Conservation (phyloP, 768 basidiomycete species). For the Dentipellis fragilis region DNA sequence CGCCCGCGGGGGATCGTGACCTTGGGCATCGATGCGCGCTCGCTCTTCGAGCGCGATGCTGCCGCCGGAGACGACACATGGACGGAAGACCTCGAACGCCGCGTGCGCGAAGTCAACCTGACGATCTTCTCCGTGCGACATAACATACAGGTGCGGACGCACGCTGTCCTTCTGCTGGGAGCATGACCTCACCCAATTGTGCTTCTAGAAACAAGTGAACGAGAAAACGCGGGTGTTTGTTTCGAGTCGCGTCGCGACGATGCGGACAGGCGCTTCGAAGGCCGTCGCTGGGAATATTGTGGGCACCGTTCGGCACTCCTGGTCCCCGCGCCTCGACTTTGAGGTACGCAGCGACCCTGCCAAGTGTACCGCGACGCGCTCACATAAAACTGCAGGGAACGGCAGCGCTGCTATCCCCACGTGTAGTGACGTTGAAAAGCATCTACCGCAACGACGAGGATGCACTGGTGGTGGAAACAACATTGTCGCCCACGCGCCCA, state of each 20-base stretch:
- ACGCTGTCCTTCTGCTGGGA: neutral
- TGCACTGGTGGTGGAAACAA: conserved; percentile 6
- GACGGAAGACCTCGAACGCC: conserved; percentile 16
- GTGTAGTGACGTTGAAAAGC: conserved; percentile 5
- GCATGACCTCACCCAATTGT: neutral
- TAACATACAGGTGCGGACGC: conserved; percentile 29
- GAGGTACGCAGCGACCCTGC: conserved; percentile 19
- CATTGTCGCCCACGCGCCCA: conserved; percentile 6
- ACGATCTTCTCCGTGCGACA: conserved; percentile 31
- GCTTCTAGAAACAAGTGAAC: conserved; percentile 36
- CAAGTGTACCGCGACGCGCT: neutral
- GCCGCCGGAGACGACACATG: neutral
- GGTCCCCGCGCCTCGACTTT: conserved; percentile 48
- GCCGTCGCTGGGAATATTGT: conserved; percentile 24
- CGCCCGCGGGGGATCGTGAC: conserved; percentile 35
- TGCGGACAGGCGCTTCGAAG: neutral
- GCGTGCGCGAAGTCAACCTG: conserved; percentile 25
- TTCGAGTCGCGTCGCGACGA: conserved; percentile 24
- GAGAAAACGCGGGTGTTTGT: conserved; percentile 34
- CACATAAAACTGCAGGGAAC: conserved; percentile 12
- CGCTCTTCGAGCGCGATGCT: conserved; percentile 31
- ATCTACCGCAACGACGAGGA: conserved; percentile 7
- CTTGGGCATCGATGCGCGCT: conserved; percentile 38
- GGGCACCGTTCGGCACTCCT: conserved; percentile 70
- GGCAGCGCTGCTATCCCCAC: conserved; percentile 12